Evolutionary conservation across 192 early-diverging fungal species (phyloP).

Genomic region (Coemansia sp.): DNA sequence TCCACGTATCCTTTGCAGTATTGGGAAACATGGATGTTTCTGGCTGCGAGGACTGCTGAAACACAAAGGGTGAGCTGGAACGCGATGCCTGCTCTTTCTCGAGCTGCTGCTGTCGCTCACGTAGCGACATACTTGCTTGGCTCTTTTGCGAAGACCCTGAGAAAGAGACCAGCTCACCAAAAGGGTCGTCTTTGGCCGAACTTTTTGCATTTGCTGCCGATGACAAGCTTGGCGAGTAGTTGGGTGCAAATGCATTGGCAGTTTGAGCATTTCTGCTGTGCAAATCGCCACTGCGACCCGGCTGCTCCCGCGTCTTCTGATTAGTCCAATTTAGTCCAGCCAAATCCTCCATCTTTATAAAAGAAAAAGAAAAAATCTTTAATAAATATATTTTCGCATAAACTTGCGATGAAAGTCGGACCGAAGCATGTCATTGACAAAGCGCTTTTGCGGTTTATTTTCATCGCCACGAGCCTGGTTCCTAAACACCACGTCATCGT

Average conservation of each 20-base stretch:
- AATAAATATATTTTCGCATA: conserved; percentile 86
- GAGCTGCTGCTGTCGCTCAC: conserved; percentile 47
- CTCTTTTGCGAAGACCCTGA: conserved; percentile 15
- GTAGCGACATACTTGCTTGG: conserved; percentile 40
- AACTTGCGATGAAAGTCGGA: conserved; percentile 97
- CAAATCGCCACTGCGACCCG: too few relatives aligned
- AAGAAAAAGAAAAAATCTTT: conserved; percentile 15
- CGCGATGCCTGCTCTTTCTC: conserved; percentile 28
- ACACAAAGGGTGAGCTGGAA: conserved; percentile 24
- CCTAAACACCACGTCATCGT: conserved; percentile 97
- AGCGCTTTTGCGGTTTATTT: conserved; percentile 87
- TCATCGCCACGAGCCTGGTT: conserved; percentile 90
- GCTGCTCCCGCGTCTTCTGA: background rate
- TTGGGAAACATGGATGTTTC: conserved; percentile 5
- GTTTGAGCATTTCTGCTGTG: background rate
- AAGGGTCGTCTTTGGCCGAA: conserved; percentile 39
- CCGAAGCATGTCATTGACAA: conserved; percentile 95
- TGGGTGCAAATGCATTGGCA: conserved; percentile 17
- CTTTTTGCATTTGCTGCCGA: background rate
- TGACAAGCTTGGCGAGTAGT: conserved; percentile 38
- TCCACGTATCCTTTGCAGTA: conserved; percentile 32
- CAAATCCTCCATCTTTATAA: conserved; percentile 39
- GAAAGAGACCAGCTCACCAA: conserved; percentile 53
- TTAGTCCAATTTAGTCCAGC: conserved; percentile 32
- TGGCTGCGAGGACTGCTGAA: conserved; percentile 6